Conservation (phyloP, 140 eudicot species). For the Stevia rebaudiana region DNA sequence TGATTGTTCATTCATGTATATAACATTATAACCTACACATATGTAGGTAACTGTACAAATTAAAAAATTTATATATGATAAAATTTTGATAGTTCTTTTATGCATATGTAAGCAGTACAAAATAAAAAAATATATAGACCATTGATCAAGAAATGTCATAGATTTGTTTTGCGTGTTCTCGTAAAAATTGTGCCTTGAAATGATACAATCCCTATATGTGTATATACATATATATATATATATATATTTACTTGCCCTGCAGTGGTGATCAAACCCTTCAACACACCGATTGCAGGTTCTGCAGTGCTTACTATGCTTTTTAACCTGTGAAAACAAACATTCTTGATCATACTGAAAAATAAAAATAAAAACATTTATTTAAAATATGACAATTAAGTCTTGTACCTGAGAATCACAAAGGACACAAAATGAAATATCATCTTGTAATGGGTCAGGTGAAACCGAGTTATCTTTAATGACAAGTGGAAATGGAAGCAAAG, state of each 20-base stretch:
- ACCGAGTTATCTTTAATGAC: slow-evolving; percentile 61
- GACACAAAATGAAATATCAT: slow-evolving; percentile 72
- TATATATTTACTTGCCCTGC: slow-evolving; percentile 51
- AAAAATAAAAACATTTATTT: background rate
- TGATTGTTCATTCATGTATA: too few relatives aligned
- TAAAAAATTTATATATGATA: too few relatives aligned
- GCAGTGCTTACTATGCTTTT: slow-evolving; percentile 90
- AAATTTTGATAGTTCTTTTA: too few relatives aligned
- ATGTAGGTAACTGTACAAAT: too few relatives aligned
- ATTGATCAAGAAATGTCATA: too few relatives aligned
- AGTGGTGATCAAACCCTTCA: slow-evolving; percentile 98
- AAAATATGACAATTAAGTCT: background rate
- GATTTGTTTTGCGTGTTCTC: too few relatives aligned
- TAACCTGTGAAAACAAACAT: slow-evolving; percentile 43
- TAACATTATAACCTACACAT: too few relatives aligned
- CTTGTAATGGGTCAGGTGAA: slow-evolving; percentile 48
- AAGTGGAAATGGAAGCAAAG: slow-evolving; percentile 79
- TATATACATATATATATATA: too few relatives aligned
- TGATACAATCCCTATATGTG: too few relatives aligned
- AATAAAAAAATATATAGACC: too few relatives aligned
- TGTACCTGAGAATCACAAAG: slow-evolving; percentile 87
- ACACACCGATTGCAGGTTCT: slow-evolving; percentile 94
- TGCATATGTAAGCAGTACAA: too few relatives aligned
- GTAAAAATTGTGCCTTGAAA: too few relatives aligned
- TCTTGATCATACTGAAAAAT: background rate